phyloP scores from a whole-genome alignment of 2,329 filamentous ascomycete genomes.

The Microsporum canis region DNA sequence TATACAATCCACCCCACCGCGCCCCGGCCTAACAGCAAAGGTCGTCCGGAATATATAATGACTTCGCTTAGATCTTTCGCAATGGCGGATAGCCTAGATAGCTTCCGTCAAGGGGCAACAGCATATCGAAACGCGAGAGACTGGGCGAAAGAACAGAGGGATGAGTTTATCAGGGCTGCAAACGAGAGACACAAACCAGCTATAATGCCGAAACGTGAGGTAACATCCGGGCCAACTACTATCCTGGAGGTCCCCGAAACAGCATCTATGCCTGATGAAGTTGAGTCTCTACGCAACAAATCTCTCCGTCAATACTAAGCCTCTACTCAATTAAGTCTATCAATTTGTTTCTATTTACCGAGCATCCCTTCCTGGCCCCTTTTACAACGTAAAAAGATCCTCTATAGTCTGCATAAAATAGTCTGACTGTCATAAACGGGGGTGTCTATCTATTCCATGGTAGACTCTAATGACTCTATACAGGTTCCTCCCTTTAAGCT shows the following conservation, averaged over 20 bases:
- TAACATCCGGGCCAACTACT: neutral
- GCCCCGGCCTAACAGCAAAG: neutral
- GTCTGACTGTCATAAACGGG: no score
- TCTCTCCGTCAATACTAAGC: no score
- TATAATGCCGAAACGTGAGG: neutral
- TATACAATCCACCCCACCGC: constrained; percentile 6
- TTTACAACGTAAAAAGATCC: no score
- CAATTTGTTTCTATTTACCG: no score
- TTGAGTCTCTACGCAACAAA: no score
- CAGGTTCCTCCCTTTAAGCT: no score
- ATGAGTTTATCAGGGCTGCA: constrained; percentile 13
- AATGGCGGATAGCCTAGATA: constrained; percentile 21
- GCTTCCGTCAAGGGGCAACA: constrained; percentile 26
- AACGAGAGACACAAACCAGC: neutral
- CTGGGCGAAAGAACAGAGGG: constrained; percentile 27
- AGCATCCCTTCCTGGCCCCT: no score
- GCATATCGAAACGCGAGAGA: constrained; percentile 34
- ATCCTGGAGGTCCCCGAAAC: neutral
- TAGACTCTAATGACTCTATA: no score
- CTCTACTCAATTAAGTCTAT: no score
- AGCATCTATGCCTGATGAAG: no score
- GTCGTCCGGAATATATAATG: constrained; percentile 9
- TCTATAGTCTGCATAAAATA: no score
- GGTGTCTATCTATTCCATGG: no score
- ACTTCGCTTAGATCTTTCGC: constrained; percentile 16